These are phyloP conservation scores for Moringa oleifera DNA, from an alignment of 345 rosid species.

Conservation along the genomic window DNA sequence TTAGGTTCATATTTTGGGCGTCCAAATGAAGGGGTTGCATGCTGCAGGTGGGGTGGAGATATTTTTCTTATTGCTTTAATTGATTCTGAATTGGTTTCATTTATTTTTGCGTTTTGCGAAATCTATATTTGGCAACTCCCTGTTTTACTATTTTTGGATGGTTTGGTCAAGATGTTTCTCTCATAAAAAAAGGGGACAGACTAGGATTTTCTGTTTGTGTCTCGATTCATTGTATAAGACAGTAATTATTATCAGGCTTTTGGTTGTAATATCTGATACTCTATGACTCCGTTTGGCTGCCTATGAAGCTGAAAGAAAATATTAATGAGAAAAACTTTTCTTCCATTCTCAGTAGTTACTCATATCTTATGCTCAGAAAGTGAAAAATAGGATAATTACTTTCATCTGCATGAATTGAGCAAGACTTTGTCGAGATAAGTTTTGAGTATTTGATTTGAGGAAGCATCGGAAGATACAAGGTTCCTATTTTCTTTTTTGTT, in stretches of 20 bases:
- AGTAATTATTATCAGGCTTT: constrained; percentile 3
- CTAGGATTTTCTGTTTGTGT: constrained; percentile 6
- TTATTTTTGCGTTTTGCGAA: background rate
- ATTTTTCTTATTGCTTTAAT: background rate
- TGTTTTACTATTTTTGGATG: background rate
- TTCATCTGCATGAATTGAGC: background rate
- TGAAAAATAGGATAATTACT: background rate
- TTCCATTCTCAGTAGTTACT: background rate
- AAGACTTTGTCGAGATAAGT: background rate
- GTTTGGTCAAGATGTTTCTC: background rate
- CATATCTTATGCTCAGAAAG: background rate
- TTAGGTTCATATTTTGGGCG: constrained; percentile 1
- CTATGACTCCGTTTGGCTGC: background rate
- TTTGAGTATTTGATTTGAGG: background rate
- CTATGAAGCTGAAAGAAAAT: constrained; percentile 2
- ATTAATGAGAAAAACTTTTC: background rate
- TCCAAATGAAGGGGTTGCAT: background rate
- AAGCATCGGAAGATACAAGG: background rate
- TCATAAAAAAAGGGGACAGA: background rate
- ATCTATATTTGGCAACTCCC: constrained; percentile 18
- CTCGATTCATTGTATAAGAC: constrained; percentile 16
- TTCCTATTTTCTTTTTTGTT: no score
- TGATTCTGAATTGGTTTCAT: background rate
- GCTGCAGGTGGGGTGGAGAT: background rate
- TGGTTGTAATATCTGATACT: background rate